These are phyloP conservation scores for Sequoiadendron giganteum DNA, from an alignment of 75 land plant genomes.

Conservation along the genomic window DNA sequence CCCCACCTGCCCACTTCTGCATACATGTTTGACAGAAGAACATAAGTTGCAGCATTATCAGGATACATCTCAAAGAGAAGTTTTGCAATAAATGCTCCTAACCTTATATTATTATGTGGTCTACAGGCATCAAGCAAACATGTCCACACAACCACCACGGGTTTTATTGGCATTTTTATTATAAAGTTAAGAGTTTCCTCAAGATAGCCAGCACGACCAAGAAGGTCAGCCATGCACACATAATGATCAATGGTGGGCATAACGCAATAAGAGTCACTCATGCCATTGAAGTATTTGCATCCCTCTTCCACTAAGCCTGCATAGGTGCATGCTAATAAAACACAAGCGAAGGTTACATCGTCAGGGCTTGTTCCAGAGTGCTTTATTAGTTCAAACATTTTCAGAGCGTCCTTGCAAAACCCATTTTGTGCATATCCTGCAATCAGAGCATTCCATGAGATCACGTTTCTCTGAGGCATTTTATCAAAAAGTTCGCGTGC, in stretches of 20 bases:
- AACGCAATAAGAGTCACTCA: constrained; percentile 9
- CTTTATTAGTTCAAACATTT: constrained; percentile 19
- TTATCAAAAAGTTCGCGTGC: constrained; percentile 39
- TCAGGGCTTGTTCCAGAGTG: constrained; percentile 7
- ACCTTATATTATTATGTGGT: neutral
- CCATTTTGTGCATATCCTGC: constrained; percentile 35
- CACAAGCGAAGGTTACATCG: constrained; percentile 12
- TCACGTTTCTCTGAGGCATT: constrained; percentile 21
- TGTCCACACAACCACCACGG: constrained; percentile 6
- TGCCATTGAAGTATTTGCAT: constrained; percentile 14
- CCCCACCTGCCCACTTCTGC: neutral
- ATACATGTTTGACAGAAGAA: neutral
- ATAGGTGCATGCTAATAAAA: constrained; percentile 22
- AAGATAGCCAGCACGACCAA: constrained; percentile 18
- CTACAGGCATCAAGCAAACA: constrained; percentile 20
- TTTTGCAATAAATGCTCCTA: constrained; percentile 7
- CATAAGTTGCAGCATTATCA: neutral
- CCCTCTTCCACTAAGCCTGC: constrained; percentile 20
- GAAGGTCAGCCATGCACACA: constrained; percentile 23
- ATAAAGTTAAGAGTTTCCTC: constrained; percentile 17
- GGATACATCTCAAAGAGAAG: neutral
- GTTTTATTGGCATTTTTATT: constrained; percentile 21
- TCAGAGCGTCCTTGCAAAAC: constrained; percentile 20
- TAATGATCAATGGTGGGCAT: constrained; percentile 23
- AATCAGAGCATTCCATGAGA: constrained; percentile 51